A percentile compares a stretch with the other conserved stretches of the same genome.
These are phyloP conservation scores for Rhodofomes roseus DNA, from an alignment of 1,284 basidiomycete genomes.

Conservation along the genomic window DNA sequence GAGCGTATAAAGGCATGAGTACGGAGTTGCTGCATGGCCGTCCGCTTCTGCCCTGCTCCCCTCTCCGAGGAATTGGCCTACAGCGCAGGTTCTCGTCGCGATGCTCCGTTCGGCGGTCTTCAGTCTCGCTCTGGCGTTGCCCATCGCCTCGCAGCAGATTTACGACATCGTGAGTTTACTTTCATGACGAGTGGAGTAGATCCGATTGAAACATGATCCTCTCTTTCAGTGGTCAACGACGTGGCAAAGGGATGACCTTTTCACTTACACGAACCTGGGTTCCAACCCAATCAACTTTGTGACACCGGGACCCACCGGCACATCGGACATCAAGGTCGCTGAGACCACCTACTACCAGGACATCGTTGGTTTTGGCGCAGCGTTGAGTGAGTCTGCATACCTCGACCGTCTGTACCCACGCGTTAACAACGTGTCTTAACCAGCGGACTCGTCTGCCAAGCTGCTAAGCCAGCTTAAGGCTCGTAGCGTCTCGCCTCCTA, in stretches of 20 bases:
- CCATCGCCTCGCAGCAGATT: constrained; percentile 28
- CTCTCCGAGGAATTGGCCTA: neutral
- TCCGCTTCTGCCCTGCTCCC: neutral
- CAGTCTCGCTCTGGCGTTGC: constrained; percentile 9
- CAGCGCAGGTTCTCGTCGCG: constrained; percentile 5
- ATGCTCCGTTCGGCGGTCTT: constrained; percentile 4
- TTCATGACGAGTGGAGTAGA: no score
- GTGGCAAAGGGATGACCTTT: constrained; percentile 33
- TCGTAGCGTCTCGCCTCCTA: neutral
- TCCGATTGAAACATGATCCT: neutral
- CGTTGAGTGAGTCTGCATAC: constrained; percentile 34
- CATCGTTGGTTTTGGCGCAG: constrained; percentile 45
- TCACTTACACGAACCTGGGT: constrained; percentile 29
- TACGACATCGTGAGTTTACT: constrained; percentile 31
- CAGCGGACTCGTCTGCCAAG: constrained; percentile 48
- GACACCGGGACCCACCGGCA: constrained; percentile 36
- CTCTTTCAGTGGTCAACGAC: constrained; percentile 32
- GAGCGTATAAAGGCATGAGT: neutral
- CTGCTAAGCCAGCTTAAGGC: constrained; percentile 45
- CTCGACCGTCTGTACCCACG: neutral
- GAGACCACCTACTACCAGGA: constrained; percentile 39
- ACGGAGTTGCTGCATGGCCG: neutral
- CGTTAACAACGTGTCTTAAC: neutral
- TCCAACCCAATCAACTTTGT: constrained; percentile 35
- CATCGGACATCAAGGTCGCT: constrained; percentile 41